These are phyloP conservation scores for Cryptococcus sp. DNA, from an alignment of 1,284 basidiomycete genomes.

Conservation along the genomic window DNA sequence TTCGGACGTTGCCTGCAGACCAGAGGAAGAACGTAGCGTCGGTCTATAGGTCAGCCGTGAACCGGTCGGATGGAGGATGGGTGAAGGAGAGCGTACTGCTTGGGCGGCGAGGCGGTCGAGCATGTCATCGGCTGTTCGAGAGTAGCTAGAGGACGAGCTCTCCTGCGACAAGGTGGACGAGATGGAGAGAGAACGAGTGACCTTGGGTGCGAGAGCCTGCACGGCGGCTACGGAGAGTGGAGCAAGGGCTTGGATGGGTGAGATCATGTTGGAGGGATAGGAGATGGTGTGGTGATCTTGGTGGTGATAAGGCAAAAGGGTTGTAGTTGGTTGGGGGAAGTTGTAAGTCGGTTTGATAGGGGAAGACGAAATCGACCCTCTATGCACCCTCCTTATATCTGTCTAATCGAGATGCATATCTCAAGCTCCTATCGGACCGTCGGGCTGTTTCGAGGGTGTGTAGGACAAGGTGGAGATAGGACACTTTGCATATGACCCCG, in stretches of 20 bases:
- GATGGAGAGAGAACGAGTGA: conserved; percentile 11
- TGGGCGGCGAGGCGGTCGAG: conserved; percentile 27
- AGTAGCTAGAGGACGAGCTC: conserved; percentile 22
- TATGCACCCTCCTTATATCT: too few relatives aligned
- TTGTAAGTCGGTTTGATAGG: too few relatives aligned
- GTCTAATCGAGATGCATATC: too few relatives aligned
- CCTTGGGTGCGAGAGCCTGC: conserved; percentile 6
- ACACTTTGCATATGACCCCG: too few relatives aligned
- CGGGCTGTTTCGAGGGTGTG: too few relatives aligned
- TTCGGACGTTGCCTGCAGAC: conserved; percentile 37
- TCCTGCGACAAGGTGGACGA: conserved; percentile 17
- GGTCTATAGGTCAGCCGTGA: conserved; percentile 15
- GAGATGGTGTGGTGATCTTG: too few relatives aligned
- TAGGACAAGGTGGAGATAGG: too few relatives aligned
- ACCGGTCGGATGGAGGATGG: not conserved
- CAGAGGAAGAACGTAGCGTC: conserved; percentile 32
- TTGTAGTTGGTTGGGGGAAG: too few relatives aligned
- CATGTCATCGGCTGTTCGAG: conserved; percentile 29
- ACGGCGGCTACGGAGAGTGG: conserved; percentile 2
- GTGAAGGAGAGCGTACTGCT: conserved; percentile 17
- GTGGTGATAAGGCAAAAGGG: too few relatives aligned
- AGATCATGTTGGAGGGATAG: not conserved
- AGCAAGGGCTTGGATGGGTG: conserved; percentile 4
- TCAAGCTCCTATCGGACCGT: too few relatives aligned
- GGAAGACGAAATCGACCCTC: too few relatives aligned